Evolutionary conservation across 2,329 filamentous ascomycete genomes (phyloP).

Genomic region (Penicillium sp.): DNA sequence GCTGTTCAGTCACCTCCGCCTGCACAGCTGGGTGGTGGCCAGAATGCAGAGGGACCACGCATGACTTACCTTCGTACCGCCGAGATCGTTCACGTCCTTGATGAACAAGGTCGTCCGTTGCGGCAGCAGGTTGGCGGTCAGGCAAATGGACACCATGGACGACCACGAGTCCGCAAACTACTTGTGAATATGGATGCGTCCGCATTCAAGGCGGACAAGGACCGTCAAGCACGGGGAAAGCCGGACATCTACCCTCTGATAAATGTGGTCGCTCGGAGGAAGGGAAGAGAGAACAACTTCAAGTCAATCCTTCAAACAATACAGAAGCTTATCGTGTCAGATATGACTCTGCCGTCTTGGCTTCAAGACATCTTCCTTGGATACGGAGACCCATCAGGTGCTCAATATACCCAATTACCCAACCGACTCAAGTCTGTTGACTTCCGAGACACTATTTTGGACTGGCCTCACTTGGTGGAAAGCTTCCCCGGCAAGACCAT

Average conservation of each 20-base stretch:
- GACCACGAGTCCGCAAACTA: slow-evolving; percentile 65
- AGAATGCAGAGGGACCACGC: slow-evolving; percentile 57
- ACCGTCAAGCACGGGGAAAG: slow-evolving; percentile 63
- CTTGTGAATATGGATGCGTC: slow-evolving; percentile 77
- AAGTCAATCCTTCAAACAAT: slow-evolving; percentile 90
- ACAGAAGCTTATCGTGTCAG: slow-evolving; percentile 76
- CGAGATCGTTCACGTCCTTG: slow-evolving; percentile 79
- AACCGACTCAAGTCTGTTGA: slow-evolving; percentile 78
- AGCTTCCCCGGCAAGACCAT: slow-evolving; percentile 85
- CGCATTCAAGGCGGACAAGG: slow-evolving; percentile 74
- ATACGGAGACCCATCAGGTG: slow-evolving; percentile 87
- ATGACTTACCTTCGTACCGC: slow-evolving; percentile 74
- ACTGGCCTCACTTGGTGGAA: slow-evolving; percentile 91
- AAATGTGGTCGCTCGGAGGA: slow-evolving; percentile 80
- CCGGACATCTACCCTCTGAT: slow-evolving; percentile 77
- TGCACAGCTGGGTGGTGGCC: slow-evolving; percentile 21
- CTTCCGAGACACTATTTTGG: slow-evolving; percentile 89
- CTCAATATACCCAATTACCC: slow-evolving; percentile 77
- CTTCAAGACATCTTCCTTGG: slow-evolving; percentile 96
- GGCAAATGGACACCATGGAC: slow-evolving; percentile 59
- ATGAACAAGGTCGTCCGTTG: slow-evolving; percentile 75
- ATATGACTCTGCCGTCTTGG: slow-evolving; percentile 85
- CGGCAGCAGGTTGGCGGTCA: slow-evolving; percentile 57
- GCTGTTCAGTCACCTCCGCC: slow-evolving; percentile 62
- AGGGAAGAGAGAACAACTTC: slow-evolving; percentile 94